These are phyloP conservation scores for Zygoascus ofunaensis DNA, from an alignment of 805 yeast genomes.

Conservation along the genomic window DNA sequence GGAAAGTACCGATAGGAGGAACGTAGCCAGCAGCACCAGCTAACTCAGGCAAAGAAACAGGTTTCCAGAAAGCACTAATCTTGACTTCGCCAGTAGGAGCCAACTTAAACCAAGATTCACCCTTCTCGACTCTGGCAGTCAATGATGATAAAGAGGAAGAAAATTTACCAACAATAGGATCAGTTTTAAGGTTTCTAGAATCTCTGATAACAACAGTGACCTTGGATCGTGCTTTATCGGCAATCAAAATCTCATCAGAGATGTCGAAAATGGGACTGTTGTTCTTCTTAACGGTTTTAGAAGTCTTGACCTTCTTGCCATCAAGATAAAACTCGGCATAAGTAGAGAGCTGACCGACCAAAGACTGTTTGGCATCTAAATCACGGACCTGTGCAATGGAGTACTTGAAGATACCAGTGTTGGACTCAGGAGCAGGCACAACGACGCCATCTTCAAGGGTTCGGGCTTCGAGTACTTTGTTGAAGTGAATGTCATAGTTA, in stretches of 20 bases:
- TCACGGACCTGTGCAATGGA: conserved; percentile 57
- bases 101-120: conserved; percentile 68
- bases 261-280: conserved; percentile 61
- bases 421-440: conserved; percentile 82
- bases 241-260: conserved; percentile 56
- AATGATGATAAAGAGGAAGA: conserved; percentile 47
- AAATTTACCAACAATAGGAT: conserved; percentile 50
- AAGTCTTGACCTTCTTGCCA: conserved; percentile 47
- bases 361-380: conserved; percentile 30
- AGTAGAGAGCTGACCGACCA: conserved; percentile 48
- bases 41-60: conserved; percentile 63
- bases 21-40: conserved; percentile 71
- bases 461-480: conserved; percentile 53
- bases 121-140: conserved; percentile 69
- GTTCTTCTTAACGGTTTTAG: conserved; percentile 50
- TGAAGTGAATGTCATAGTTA: conserved; percentile 58
- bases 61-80: conserved; percentile 71
- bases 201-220: conserved; percentile 60
- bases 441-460: conserved; percentile 67
- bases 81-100: conserved; percentile 60
- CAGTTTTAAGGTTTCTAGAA: conserved; percentile 46
- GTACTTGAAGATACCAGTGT: conserved; percentile 81
- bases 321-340: conserved; percentile 65
- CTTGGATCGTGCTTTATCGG: conserved; percentile 62
- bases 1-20: conserved; percentile 89